Evolutionary conservation across 164 flowering plant genomes (phyloP).

Genomic region (Euptelea pleiosperma): DNA sequence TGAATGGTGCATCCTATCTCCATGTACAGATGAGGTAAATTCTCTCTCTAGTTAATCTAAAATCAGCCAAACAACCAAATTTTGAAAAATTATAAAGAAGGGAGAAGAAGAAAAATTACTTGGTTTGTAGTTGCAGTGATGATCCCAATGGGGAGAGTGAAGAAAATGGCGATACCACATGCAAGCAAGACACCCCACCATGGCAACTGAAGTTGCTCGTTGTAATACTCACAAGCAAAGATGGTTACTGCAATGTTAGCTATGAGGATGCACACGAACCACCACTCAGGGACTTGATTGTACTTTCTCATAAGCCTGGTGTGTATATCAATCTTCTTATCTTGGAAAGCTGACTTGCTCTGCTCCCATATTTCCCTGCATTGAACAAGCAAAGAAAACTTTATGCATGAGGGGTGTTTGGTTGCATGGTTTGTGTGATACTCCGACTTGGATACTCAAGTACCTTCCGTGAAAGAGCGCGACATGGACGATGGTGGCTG

Average conservation of each 20-base stretch:
- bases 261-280: conserved; percentile 63
- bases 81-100: background rate
- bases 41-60: too few species aligned
- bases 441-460: too few species aligned
- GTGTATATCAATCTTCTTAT: conserved; percentile 65
- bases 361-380: conserved; percentile 72
- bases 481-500: conserved; percentile 69
- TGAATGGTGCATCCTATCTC: too few species aligned
- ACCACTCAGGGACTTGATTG: conserved; percentile 78
- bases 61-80: background rate
- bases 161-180: conserved; percentile 64
- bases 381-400: background rate
- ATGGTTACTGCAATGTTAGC: conserved; percentile 54
- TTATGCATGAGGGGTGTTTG: too few species aligned
- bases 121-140: conserved; percentile 88
- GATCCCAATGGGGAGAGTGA: conserved; percentile 87
- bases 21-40: too few species aligned
- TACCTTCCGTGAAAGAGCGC: conserved; percentile 76
- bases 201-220: conserved; percentile 73
- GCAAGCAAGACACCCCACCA: conserved; percentile 92
- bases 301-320: conserved; percentile 70
- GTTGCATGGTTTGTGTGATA: too few species aligned
- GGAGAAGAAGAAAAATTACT: conserved; percentile 28
- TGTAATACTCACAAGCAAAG: conserved; percentile 65
- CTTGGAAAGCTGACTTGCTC: conserved; percentile 56